Evolutionary conservation across 139 green algal genomes (phyloP), one percentile per base, ranked within the genome.

Genomic region (Limnomonas spitsbergensis): DNA sequence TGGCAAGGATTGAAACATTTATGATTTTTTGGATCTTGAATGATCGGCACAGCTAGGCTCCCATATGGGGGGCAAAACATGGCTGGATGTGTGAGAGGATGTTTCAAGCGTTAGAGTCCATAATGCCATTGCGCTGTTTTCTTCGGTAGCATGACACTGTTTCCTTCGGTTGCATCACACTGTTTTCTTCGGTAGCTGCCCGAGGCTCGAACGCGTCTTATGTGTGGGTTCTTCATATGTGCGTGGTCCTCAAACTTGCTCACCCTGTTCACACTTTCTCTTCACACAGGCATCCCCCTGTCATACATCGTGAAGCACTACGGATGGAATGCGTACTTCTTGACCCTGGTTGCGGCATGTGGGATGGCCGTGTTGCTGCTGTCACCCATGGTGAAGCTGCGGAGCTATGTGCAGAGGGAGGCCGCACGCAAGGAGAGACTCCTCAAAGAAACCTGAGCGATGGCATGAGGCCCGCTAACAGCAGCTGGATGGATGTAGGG

Each of bases 221-320:
- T n/a, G n/a, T n/a, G n/a, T n/a, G n/a, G n/a, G n/a, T n/a, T n/a
- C n/a, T n/a, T n/a, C n/a, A n/a, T n/a, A n/a, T n/a, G n/a, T n/a
- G n/a, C n/a, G n/a, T n/a, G n/a, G n/a, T n/a, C n/a, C n/a, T n/a
- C n/a, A n/a, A n/a, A n/a, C n/a, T n/a, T n/a, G n/a, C n/a, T n/a
- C n/a, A n/a, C n/a, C n/a, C n/a, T n/a, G n/a, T n/a, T n/a, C n/a
- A n/a, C n/a, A n/a, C n/a, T n/a, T n/a, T n/a, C n/a, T n/a, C n/a
- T n/a, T n/a, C n/a, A n/a, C n/a, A n/a, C n/a, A 77, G 70, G 73
- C 35, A 93, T 98, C 78, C 95, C 95, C 0, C 90, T 99, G n/a
- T 95, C 93, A 38, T 89, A 97, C 76, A 94, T 98, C 37, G 92
- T 98, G 38, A 93, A 96, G 89, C 84, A 94, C 56, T 96, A 91